Conservation (phyloP, 495 filamentous ascomycete species). For the Penicillium chermesinum region DNA sequence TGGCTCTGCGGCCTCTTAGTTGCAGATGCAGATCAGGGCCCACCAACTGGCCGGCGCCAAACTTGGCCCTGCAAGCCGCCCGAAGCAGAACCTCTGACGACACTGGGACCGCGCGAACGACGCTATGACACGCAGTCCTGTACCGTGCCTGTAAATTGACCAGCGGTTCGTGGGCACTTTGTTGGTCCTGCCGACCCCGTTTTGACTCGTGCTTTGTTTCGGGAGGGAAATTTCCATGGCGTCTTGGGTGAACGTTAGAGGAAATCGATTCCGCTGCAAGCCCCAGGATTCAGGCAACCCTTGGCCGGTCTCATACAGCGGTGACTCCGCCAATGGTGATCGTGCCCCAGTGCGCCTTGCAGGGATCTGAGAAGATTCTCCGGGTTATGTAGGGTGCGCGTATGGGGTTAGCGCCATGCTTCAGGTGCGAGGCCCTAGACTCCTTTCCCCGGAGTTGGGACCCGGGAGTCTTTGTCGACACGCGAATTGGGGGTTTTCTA, state of each 20-base stretch:
- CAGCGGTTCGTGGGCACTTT: conserved; percentile 1
- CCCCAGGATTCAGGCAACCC: background rate
- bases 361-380: conserved; percentile 25
- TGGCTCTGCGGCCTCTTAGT: conserved; percentile 5
- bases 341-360: conserved; percentile 3
- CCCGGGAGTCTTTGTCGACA: too few species aligned
- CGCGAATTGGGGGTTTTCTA: too few species aligned
- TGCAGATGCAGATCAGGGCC: conserved; percentile 26
- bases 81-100: conserved; percentile 27
- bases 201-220: too few species aligned
- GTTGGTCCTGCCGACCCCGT: too few species aligned
- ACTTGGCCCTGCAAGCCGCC: conserved; percentile 22
- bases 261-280: background rate
- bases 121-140: conserved; percentile 24
- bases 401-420: conserved; percentile 2
- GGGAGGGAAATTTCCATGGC: too few species aligned
- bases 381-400: conserved; percentile 9
- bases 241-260: too few species aligned
- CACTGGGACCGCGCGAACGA: conserved; percentile 14
- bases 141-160: conserved; percentile 3
- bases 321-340: conserved; percentile 1
- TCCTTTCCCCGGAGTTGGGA: background rate
- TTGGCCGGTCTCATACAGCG: background rate
- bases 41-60: conserved; percentile 17
- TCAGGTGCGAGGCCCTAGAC: too few species aligned